These are phyloP conservation scores for Tricholoma saponaceum DNA, from an alignment of 768 basidiomycete species.

Conservation along the genomic window DNA sequence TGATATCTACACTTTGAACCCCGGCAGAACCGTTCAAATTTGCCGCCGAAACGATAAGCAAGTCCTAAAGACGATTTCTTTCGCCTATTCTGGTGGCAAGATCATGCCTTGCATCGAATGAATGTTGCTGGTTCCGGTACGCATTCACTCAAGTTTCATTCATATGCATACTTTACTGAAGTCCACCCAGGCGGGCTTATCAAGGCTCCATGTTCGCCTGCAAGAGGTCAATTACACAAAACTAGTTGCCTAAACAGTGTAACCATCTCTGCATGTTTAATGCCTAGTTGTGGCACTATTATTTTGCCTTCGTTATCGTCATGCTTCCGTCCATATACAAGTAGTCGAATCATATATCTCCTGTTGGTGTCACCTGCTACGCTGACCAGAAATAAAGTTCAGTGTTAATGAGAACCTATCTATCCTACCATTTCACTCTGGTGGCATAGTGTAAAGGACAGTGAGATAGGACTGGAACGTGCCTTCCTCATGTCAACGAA, in stretches of 20 bases:
- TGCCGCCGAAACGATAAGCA: too few species aligned
- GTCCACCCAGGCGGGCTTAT: background rate
- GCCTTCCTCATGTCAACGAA: too few species aligned
- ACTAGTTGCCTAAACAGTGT: background rate
- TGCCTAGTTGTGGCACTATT: background rate
- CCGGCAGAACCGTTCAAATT: too few species aligned
- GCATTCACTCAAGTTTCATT: background rate
- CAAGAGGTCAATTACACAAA: background rate
- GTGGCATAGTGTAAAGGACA: too few species aligned
- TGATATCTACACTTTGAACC: too few species aligned
- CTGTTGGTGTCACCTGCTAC: background rate
- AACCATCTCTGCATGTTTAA: background rate
- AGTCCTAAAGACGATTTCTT: too few species aligned
- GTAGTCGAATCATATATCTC: background rate
- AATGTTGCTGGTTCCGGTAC: background rate
- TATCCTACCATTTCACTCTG: too few species aligned
- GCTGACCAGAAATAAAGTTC: background rate
- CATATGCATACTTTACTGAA: slow-evolving; percentile 1
- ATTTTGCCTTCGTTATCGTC: too few species aligned
- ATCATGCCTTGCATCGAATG: slow-evolving; percentile 7
- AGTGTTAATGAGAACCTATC: background rate
- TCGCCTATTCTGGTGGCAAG: too few species aligned
- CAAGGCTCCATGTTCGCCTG: background rate
- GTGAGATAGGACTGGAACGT: too few species aligned
- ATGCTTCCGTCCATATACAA: background rate